Conservation (phyloP, 208 protist species). For the Histomonas meleagridis region DNA sequence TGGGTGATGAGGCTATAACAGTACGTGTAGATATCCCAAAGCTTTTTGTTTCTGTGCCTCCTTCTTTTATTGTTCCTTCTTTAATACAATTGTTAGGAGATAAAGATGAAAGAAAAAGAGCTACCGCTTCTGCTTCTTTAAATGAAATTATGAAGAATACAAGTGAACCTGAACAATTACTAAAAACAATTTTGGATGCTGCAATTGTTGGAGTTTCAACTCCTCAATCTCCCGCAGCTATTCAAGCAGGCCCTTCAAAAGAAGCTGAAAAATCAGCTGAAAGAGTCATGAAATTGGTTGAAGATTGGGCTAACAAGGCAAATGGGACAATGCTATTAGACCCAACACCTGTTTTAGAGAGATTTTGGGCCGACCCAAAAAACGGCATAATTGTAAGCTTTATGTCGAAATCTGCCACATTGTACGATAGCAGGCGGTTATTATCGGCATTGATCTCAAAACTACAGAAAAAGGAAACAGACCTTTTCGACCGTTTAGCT, state of each 20-base stretch:
- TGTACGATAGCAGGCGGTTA: not conserved
- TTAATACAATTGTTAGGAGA: not conserved
- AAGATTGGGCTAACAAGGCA: not conserved
- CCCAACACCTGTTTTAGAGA: not conserved
- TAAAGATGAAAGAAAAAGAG: not conserved
- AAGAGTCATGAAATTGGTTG: not conserved
- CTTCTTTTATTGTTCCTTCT: not conserved
- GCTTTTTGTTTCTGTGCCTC: not conserved
- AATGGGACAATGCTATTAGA: not conserved
- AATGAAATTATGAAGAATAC: not conserved
- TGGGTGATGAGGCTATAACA: constrained; percentile 14
- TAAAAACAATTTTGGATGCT: not conserved
- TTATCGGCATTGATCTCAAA: not conserved
- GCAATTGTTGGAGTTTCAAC: not conserved
- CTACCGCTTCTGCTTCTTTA: not conserved
- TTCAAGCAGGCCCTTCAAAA: not conserved
- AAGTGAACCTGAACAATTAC: not conserved
- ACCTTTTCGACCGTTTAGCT: not conserved
- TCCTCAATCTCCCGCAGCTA: not conserved
- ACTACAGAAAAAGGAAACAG: not conserved
- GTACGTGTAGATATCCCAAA: constrained; percentile 21
- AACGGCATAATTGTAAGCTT: not conserved
- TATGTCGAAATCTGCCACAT: not conserved
- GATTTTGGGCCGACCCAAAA: not conserved
- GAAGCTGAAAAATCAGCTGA: not conserved